Evolutionary conservation across 2,329 filamentous ascomycete species (phyloP).

Genomic region (Trichoderma sp.): DNA sequence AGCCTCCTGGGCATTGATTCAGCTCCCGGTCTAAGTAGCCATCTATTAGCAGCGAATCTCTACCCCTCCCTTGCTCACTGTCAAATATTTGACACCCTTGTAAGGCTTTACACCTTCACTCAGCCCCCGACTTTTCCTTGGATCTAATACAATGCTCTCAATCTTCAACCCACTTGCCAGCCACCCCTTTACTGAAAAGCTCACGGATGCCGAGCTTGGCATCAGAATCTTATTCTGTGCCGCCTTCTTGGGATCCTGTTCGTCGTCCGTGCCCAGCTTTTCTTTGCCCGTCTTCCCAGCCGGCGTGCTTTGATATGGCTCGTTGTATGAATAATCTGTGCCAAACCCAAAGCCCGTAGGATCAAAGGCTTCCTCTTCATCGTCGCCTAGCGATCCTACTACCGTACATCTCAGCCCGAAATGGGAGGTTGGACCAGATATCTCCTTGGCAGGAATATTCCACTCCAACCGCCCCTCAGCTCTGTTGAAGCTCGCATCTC

Average conservation of each 20-base stretch:
- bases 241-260: conserved; percentile 59
- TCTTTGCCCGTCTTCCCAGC: conserved; percentile 43
- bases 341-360: conserved; percentile 57
- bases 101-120: conserved; percentile 91
- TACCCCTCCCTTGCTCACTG: conserved; percentile 67
- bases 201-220: conserved; percentile 76
- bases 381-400: conserved; percentile 62
- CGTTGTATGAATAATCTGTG: conserved; percentile 57
- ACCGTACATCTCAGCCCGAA: conserved; percentile 82
- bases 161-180: conserved; percentile 69
- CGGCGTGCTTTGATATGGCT: conserved; percentile 57
- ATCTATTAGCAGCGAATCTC: conserved; percentile 61
- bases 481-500: conserved; percentile 80
- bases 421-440: conserved; percentile 66
- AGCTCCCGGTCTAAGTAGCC: neutral
- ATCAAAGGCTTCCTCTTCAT: conserved; percentile 54
- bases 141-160: conserved; percentile 69
- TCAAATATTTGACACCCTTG: conserved; percentile 97
- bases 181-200: conserved; percentile 72
- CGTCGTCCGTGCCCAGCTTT: conserved; percentile 38
- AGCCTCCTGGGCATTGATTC: neutral
- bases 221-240: conserved; percentile 76
- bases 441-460: conserved; percentile 78
- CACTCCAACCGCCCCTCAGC: conserved; percentile 77
- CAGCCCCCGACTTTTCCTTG: conserved; percentile 81